phyloP scores from a whole-genome alignment of 495 filamentous ascomycete genomes.

The Neurospora sp. region DNA sequence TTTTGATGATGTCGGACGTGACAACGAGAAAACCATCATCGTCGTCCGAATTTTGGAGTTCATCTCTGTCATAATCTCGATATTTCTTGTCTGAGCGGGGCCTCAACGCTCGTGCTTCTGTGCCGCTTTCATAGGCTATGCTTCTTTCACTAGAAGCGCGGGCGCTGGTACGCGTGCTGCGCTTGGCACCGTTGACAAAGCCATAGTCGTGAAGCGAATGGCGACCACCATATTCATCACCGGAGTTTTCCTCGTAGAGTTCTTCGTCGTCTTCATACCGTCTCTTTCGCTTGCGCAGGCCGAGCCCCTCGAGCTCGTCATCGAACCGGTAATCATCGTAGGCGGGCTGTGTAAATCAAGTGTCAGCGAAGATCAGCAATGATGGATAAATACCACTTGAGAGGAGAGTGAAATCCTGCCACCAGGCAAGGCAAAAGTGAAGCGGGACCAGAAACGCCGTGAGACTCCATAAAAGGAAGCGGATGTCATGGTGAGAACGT shows the following conservation, averaged over 20 bases:
- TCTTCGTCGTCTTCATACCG: constrained; percentile 22
- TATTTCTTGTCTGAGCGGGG: constrained; percentile 2
- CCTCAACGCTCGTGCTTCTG: not conserved
- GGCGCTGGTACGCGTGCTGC: constrained; percentile 16
- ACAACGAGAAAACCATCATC: constrained; percentile 26
- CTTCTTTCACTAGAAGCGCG: constrained; percentile 2
- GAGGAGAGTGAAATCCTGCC: not conserved
- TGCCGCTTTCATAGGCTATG: not conserved
- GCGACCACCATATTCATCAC: not conserved
- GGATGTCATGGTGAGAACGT: not conserved
- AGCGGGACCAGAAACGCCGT: not conserved
- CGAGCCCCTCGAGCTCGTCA: constrained; percentile 9
- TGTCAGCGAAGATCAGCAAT: not conserved
- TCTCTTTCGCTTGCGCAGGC: constrained; percentile 14
- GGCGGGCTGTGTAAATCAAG: not conserved
- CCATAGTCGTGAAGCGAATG: not conserved
- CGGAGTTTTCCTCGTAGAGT: constrained; percentile 17
- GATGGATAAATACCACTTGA: not conserved
- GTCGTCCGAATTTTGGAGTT: constrained; percentile 28
- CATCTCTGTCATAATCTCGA: constrained; percentile 31
- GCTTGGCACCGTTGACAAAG: not conserved
- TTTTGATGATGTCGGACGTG: constrained; percentile 29
- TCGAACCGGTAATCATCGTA: not conserved
- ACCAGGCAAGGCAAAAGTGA: not conserved
- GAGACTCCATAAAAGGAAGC: not conserved